phyloP scores from a whole-genome alignment of 495 filamentous ascomycete species.

The Talaromyces liani region DNA sequence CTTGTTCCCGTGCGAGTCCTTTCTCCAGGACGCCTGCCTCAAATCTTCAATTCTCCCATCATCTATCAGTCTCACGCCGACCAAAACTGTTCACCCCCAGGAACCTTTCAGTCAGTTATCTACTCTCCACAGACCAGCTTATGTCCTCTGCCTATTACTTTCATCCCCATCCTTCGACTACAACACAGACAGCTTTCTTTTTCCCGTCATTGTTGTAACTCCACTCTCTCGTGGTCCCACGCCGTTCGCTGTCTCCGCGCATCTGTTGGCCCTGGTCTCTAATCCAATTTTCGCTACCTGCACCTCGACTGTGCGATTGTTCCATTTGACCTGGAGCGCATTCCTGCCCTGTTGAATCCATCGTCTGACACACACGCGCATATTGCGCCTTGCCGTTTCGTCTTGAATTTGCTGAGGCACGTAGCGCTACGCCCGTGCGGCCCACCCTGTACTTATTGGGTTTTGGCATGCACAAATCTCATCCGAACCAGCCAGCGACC shows the following conservation, averaged over 20 bases:
- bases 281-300: slow-evolving; percentile 21
- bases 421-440: slow-evolving; percentile 8
- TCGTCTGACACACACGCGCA: background rate
- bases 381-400: background rate
- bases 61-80: background rate
- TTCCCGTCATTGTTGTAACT: slow-evolving; percentile 9
- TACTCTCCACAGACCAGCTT: background rate
- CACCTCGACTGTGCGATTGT: slow-evolving; percentile 12
- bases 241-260: slow-evolving; percentile 13
- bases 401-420: background rate
- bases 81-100: background rate
- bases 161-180: background rate
- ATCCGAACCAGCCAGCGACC: background rate
- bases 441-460: slow-evolving; percentile 3
- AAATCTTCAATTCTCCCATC: background rate
- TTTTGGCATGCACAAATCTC: slow-evolving; percentile 8
- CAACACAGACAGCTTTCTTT: background rate
- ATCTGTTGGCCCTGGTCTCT: slow-evolving; percentile 20
- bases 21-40: background rate
- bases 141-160: background rate
- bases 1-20: slow-evolving; percentile 6
- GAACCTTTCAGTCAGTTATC: slow-evolving; percentile 4
- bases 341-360: background rate
- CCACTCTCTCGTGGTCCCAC: slow-evolving; percentile 18
- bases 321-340: background rate